Base-by-base conservation (phyloP, 306 rosid species). In the Fragaria nilgerrensis region DNA sequence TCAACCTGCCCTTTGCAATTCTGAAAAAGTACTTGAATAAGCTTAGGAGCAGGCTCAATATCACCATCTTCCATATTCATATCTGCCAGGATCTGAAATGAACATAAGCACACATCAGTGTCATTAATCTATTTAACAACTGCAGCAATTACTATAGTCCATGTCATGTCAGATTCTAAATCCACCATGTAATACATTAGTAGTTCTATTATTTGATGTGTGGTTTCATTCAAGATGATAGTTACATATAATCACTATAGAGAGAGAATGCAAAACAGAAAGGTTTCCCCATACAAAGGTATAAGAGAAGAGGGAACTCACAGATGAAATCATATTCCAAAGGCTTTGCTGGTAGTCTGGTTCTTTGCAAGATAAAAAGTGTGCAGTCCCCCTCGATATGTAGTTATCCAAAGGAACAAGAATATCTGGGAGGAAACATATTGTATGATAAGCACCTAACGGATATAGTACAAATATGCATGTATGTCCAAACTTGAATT, bases 381-480 rank as follows among this genome's bases (percentile, higher is more conserved):
- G 89, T 27, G 87, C 89, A 71, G 98, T 89, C 68, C 97, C 98
- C 79, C 98, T 89, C 48, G 98, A 94, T 78, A 94, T 79, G 73
- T 89, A 94, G 87, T 94, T 94, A 88, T 92, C 98, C 90, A 94
- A 81, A 76, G 98, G 98, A 84, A 94, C 98, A 74, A 94, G 84
- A 79, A 94, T 92, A 84, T 94, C 98, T 94, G 89, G 77, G 78
- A 56, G 77, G 59, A 67, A 84, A 37, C 36, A 75, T 62, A 68
- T 29, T 22, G 70, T 5, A 19, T 59, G 67, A 15, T 25, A 74
- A 50, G 29, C 37, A 23, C 77, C 55, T 76, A 22, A 25, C 34
- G 53, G 22, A 68, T 25, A 61, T 25, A 34, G 37, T 44, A 23
- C 52, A 36, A 62, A n/a, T 75, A 74, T 20, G 73, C 65, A 75